Base-by-base conservation (phyloP, 106 monocot species). In the Phalaenopsis equestris region DNA sequence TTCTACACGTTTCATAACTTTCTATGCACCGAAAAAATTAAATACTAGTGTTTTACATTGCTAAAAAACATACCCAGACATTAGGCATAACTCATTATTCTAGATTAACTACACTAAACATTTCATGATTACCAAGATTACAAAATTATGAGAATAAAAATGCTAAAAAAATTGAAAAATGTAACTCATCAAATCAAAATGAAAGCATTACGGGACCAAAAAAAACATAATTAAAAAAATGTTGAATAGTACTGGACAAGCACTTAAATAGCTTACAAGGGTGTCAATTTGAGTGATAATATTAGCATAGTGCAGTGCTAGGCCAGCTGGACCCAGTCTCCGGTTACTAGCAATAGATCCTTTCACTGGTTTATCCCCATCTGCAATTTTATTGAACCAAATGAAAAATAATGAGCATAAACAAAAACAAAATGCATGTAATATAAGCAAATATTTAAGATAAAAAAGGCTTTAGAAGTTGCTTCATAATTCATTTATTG, bases 241-340 rank as follows among this genome's bases (percentile, higher is more conserved):
- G 3, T 45, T 7, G 74, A 2, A 74, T 39, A 72, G 5, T 72
- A 43, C 41, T 45, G 43, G n/a, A 74, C 43, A 74, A 74, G 9
- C 19, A 74, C 41, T 42, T 74, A 45, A 74, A 42, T 18, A 74
- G 6, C 74, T 88, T 83, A 98, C 98, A 72, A 98, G 86, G 48
- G 90, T 94, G 79, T 98, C 98, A 55, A 98, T 94, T 83, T 98
- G 98, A 86, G 77, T 88, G 80, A 98, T 91, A 79, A 98, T 84
- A 88, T 98, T 98, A 42, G 98, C 98, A 82, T 98, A 98, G 68
- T 98, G 98, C 80, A 94, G 78, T 18, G 98, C 88, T 83, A 98
- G 94, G 76, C 98, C 98, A 19, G 90, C 86, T 72, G 91, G 83
- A 16, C 98, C 98, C 85, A 98, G 81, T 85, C 83, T 85, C 49